Evolutionary conservation across 768 basidiomycete species (phyloP), one percentile per base, ranked within the genome.

Genomic region (Agrocybe chaxingu): DNA sequence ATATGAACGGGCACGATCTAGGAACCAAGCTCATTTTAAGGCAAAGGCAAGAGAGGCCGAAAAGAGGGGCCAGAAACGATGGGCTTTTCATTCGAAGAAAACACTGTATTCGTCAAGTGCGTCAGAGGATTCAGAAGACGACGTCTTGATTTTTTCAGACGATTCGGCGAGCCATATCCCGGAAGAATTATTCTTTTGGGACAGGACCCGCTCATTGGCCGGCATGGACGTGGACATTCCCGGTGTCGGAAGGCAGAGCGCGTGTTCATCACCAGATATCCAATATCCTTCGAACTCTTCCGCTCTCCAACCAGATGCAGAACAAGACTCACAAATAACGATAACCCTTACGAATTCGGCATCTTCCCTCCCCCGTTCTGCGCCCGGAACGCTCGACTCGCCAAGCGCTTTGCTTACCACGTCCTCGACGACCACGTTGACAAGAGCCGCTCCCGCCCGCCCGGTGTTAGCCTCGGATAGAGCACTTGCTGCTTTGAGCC

Each of bases 1-100:
- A 55, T 85, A 82, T 61, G 87, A 89, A 63, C 66, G 72, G 43
- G 71, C 73, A 19, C 72, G 80, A 48, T 76, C 76, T 34, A 67
- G 68, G 51, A 68, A 69, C 32, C 68, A 63, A 45, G 61, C 66
- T 10, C 66, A 69, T 49, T 64, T 64, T 33, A 72, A 71, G 38
- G 64, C 70, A 47, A 73, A 71, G 38, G 64, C 70, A 47, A 73
- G 71, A 45, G 70, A 71, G 16, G 51, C 66, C 19, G 70, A 72
- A 50, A 71, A 66, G 59, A 70, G 75, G 52, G 72, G 72, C 12
- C 73, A 68, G 56, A 77, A 76, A 58, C 69, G 72, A 31, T 60
- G 67, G 12, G 63, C 64, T 24, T 45, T 35, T 13, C 51, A 44
- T 41, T 51, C 54, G 39, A 55, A 53, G 35, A 51, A 49, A 42